Base-by-base conservation (phyloP, 202 grass and related monocot species). In the Eragrostis tef region DNA sequence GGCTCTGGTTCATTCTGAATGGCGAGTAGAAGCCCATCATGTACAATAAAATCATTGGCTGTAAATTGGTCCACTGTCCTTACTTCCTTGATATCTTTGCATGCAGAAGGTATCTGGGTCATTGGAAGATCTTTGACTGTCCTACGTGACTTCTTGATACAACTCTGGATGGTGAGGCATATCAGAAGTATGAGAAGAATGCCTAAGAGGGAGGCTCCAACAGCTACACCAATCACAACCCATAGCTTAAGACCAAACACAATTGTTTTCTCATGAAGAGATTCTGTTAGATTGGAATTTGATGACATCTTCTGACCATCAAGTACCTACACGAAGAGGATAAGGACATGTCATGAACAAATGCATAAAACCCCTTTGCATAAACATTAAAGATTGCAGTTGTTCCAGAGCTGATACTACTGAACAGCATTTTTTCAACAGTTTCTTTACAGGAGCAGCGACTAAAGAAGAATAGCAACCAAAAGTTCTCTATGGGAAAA, bases 51-150 rank as follows among this genome's bases (percentile, higher is more conserved):
- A 49, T 94, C 87, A 81, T 57, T 89, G 2, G 92, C 51, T 50
- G 84, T 67, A 70, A 89, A 77, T 26, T 89, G 81, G 7, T 91
- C 87, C 11, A 70, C 57, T 21, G 83, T 50, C 79, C 78, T 75
- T 21, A 94, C 92, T 90, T 98, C 95, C 49, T 93, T 93, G 73
- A 98, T 98, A 87, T 98, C 90, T 92, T 98, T 98, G 43, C 62
- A 90, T 0, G 90, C 79, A 44, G 88, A 44, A 73, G 95, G 95
- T 85, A 95, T 95, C 67, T 91, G 92, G 34, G 51, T 71, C 51
- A 91, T 79, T 0, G 77, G 92, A 19, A 91, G 78, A 43, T 86
- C 69, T 15, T 79, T 91, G 44, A 86, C 83, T 80, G 90, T 48
- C 64, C 73, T 86, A 44, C 81, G 89, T 77, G 81, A 90, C 60